phyloP scores from a whole-genome alignment of 2,329 filamentous ascomycete species.

The Magnaporthales sp. region DNA sequence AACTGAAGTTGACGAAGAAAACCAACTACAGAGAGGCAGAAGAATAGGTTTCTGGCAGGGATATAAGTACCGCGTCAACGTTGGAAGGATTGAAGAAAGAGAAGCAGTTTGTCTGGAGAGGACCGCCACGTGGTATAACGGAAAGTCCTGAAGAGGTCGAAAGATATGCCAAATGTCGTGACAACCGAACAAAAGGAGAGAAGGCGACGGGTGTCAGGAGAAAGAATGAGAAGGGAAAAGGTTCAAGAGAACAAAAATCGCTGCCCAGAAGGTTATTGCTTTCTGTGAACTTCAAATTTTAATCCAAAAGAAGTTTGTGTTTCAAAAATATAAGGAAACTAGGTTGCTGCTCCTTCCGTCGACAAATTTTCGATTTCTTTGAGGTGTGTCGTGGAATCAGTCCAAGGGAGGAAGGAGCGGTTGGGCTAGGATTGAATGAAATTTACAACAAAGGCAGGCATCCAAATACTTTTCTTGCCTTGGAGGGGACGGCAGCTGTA shows the following conservation, averaged over 20 bases:
- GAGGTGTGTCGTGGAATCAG: background rate
- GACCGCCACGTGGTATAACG: background rate
- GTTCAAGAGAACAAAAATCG: background rate
- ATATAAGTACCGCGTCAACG: background rate
- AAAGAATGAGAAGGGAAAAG: slow-evolving; percentile 1
- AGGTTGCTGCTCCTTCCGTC: background rate
- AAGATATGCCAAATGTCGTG: background rate
- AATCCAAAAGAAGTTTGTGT: background rate
- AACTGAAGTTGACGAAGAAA: background rate
- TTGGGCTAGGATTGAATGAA: background rate
- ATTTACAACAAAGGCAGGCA: background rate
- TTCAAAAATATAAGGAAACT: background rate
- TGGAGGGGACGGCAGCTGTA: background rate
- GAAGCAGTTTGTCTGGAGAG: background rate
- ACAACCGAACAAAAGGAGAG: background rate
- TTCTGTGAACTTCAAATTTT: background rate
- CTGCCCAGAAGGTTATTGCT: background rate
- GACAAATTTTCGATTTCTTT: background rate
- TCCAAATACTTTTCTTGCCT: background rate
- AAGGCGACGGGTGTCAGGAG: background rate
- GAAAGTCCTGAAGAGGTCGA: background rate
- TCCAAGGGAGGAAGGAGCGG: background rate
- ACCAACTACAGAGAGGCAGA: too few species aligned
- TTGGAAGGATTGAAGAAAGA: background rate
- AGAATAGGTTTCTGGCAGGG: background rate